These are phyloP conservation scores for Neurospora sp. DNA, from an alignment of 495 filamentous ascomycete genomes.

Conservation along the genomic window DNA sequence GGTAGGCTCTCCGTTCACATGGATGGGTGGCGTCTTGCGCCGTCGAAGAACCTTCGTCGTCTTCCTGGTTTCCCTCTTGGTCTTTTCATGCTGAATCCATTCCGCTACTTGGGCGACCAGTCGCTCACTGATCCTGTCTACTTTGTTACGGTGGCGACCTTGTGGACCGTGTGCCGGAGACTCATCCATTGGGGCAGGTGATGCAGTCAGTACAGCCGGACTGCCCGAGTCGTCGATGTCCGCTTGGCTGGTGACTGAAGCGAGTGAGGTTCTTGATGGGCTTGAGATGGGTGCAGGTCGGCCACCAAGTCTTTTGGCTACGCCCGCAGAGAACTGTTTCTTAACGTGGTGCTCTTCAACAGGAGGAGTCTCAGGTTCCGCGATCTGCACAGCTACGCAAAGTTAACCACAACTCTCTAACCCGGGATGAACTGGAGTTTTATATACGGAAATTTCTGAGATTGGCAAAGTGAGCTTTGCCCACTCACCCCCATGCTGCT, in stretches of 20 bases:
- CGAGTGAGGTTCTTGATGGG: slow-evolving; percentile 29
- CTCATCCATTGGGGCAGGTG: slow-evolving; percentile 20
- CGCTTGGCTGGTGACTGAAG: slow-evolving; percentile 25
- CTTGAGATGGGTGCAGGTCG: slow-evolving; percentile 21
- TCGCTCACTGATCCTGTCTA: slow-evolving; percentile 34
- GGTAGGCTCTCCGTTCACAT: slow-evolving; percentile 1
- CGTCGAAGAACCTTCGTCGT: slow-evolving; percentile 23
- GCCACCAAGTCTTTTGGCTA: slow-evolving; percentile 32
- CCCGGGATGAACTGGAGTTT: neutral
- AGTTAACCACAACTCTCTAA: slow-evolving; percentile 8
- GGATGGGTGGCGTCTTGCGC: slow-evolving; percentile 18
- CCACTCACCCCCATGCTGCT: slow-evolving; percentile 3
- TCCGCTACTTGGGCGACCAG: slow-evolving; percentile 63
- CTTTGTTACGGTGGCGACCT: slow-evolving; percentile 23
- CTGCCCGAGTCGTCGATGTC: slow-evolving; percentile 20
- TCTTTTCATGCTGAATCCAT: slow-evolving; percentile 72
- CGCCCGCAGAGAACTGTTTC: slow-evolving; percentile 33
- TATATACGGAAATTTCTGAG: neutral
- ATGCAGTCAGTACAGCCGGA: slow-evolving; percentile 9
- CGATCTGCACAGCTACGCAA: slow-evolving; percentile 37
- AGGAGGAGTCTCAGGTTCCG: slow-evolving; percentile 30
- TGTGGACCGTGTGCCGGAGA: slow-evolving; percentile 17
- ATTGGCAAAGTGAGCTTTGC: neutral
- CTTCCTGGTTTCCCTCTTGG: slow-evolving; percentile 47
- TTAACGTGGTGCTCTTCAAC: slow-evolving; percentile 29